These are phyloP conservation scores for Camellia japonica DNA, from an alignment of 148 eudicot species.

Conservation along the genomic window DNA sequence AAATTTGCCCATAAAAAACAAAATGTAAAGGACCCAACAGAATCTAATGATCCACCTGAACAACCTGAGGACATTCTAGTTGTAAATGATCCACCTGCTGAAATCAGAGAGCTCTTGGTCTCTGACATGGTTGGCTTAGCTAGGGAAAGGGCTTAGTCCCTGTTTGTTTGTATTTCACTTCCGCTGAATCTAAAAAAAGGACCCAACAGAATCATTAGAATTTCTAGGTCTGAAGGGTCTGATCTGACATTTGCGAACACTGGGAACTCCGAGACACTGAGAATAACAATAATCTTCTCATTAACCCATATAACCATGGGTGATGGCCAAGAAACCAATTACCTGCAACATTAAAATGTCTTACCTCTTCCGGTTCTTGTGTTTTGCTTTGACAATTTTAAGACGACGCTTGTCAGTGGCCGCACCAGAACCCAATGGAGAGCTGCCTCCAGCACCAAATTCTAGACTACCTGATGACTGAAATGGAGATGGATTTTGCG, in stretches of 20 bases:
- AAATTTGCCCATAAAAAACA: not conserved
- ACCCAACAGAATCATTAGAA: not conserved
- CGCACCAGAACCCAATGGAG: conserved; percentile 71
- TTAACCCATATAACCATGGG: not conserved
- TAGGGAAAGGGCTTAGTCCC: too few relatives aligned
- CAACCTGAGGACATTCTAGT: too few relatives aligned
- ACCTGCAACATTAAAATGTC: not conserved
- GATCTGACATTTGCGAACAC: conserved; percentile 18
- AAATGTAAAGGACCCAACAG: too few relatives aligned
- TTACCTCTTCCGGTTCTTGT: conserved; percentile 43
- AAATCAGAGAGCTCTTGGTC: too few relatives aligned
- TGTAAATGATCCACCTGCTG: too few relatives aligned
- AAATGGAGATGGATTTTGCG: conserved; percentile 50
- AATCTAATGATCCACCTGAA: too few relatives aligned
- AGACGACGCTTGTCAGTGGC: conserved; percentile 54
- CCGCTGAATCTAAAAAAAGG: too few relatives aligned
- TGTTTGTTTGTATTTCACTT: too few relatives aligned
- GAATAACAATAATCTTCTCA: not conserved
- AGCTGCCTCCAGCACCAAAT: conserved; percentile 65
- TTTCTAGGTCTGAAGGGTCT: not conserved
- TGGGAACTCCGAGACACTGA: not conserved
- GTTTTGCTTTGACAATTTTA: conserved; percentile 46
- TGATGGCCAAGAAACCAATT: not conserved
- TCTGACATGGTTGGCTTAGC: too few relatives aligned
- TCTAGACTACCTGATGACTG: conserved; percentile 62